phyloP scores from a whole-genome alignment of 345 rosid genomes.

The Melaleuca quinquenervia region DNA sequence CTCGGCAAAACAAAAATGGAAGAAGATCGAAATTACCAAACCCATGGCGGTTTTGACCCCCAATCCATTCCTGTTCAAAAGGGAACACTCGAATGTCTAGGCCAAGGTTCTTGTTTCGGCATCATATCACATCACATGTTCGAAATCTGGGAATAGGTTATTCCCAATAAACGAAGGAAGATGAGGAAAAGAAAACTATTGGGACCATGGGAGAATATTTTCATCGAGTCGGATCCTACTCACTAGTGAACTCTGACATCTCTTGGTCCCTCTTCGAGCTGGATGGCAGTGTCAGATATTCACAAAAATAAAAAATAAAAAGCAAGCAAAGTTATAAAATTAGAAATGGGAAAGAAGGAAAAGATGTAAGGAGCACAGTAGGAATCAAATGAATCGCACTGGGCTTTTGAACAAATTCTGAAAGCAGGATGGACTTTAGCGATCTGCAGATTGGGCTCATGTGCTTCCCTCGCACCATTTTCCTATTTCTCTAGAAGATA shows the following conservation, averaged over 20 bases:
- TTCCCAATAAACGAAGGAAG: neutral
- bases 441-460: neutral
- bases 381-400: neutral
- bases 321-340: neutral
- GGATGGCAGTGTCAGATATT: neutral
- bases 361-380: neutral
- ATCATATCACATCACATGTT: neutral
- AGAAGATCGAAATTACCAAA: neutral
- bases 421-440: neutral
- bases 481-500: neutral
- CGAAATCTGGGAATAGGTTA: neutral
- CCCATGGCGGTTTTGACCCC: neutral
- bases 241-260: conserved; percentile 23
- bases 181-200: neutral
- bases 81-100: neutral
- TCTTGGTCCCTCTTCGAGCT: neutral
- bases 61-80: neutral
- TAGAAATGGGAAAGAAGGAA: neutral
- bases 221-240: conserved; percentile 30
- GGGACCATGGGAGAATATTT: conserved; percentile 1
- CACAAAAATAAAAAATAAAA: neutral
- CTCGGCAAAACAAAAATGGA: neutral
- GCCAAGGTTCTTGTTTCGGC: neutral
- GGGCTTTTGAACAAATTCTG: neutral
- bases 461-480: neutral